A percentile compares a stretch with the other conserved stretches of the same genome.
Conservation (phyloP, 1,284 basidiomycete species). For the Malassezia furfur region DNA sequence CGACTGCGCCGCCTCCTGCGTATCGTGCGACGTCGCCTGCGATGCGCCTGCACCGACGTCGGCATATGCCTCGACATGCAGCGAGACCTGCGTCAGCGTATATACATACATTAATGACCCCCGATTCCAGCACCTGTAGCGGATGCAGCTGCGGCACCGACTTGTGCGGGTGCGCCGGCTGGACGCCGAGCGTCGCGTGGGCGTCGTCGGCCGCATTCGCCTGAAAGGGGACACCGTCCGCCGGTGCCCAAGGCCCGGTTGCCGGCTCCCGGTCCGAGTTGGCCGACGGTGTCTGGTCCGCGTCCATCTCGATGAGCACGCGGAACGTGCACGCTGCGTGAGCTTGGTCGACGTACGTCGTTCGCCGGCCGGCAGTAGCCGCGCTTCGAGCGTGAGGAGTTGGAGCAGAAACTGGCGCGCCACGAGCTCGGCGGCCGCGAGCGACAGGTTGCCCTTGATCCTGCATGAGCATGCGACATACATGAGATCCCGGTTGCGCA, state of each 20-base stretch:
- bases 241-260: constrained; percentile 8
- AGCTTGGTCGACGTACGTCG: not conserved
- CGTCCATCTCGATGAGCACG: constrained; percentile 4
- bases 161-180: not conserved
- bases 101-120: constrained; percentile 11
- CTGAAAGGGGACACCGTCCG: not conserved
- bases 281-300: constrained; percentile 1
- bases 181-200: not conserved
- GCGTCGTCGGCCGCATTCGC: not conserved
- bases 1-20: not conserved
- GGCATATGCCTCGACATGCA: constrained; percentile 11
- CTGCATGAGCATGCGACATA: constrained; percentile 6
- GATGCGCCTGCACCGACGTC: no score
- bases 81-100: not conserved
- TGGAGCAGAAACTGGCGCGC: constrained; percentile 9
- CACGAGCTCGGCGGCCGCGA: not conserved
- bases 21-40: no score
- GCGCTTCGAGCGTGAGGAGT: constrained; percentile 5
- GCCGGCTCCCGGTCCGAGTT: not conserved
- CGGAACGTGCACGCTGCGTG: constrained; percentile 11
- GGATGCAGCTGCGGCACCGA: constrained; percentile 4
- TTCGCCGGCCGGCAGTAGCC: not conserved
- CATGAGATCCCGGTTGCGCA: constrained; percentile 52
- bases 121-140: constrained; percentile 11
- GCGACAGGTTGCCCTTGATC: constrained; percentile 14